Evolutionary conservation across 2,329 filamentous ascomycete genomes (phyloP), one percentile per base, ranked within the genome.

Genomic region (Fusarium duplospermum): DNA sequence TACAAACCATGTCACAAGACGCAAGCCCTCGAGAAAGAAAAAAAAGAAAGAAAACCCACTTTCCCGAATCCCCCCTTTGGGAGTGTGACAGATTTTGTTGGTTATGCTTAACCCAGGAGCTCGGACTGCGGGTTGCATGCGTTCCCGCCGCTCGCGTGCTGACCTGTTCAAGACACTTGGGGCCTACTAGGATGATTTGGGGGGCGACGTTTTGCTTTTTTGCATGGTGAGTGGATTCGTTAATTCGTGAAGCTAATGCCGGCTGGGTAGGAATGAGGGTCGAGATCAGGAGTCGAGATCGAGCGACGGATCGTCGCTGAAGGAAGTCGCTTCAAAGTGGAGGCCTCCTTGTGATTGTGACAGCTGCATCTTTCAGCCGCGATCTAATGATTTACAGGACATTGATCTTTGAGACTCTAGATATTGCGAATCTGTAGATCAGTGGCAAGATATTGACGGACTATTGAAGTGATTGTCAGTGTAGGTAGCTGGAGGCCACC

Each of bases 251-350:
- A 60, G 27, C 57, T 60, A 60, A 60, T 60, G 57, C 57, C 31
- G 33, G 33, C 36, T 16, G 14, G 22, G 24, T 13, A 45, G n/a
- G 22, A 38, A 36, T 35, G 31, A 18, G 29, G 36, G 57, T 8
- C 57, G n/a, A 24, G 24, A 60, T 42, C 24, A 42, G 24, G 36
- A 42, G 56, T 29, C 56, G 24, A 42, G 57, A 60, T 60, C 36
- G 47, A 54, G n/a, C 57, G 36, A 60, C 57, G 57, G 57, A 60
- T 60, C 57, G 57, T 60, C 57, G 57, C 36, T 42, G 24, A 31
- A n/a, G 57, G 36, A 60, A n/a, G 56, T 38, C 33, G 56, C 22
- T 20, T 22, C n/a, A 33, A 27, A 38, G 56, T 58, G 56, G 56
- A 58, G 56, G 56, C 56, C 56, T 58, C 56, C 6, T 22, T n/a